These are phyloP conservation scores for Agarophyton chilense DNA, from an alignment of 23 red algal species.

Conservation along the genomic window DNA sequence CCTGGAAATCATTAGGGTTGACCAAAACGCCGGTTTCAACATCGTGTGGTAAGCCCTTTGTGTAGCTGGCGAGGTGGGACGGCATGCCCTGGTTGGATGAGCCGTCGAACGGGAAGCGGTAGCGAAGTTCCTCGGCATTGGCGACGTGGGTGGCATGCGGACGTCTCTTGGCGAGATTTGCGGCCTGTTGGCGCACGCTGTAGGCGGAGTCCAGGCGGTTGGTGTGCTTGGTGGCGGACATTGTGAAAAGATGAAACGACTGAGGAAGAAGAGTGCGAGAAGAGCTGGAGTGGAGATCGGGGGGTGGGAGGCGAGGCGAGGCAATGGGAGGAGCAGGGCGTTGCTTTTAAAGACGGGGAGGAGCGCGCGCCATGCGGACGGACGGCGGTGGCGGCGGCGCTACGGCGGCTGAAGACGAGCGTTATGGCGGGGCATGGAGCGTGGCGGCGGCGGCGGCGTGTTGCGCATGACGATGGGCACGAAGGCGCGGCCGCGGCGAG, in stretches of 20 bases:
- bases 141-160: conserved; percentile 42
- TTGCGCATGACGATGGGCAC: too few species aligned
- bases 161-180: conserved; percentile 52
- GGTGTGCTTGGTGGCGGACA: conserved; percentile 2
- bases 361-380: too few species aligned
- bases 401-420: too few species aligned
- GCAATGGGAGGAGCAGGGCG: too few species aligned
- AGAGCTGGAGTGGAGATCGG: too few species aligned
- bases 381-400: too few species aligned
- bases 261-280: too few species aligned
- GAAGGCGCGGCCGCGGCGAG: too few species aligned
- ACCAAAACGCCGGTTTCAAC: not conserved
- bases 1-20: conserved; percentile 43
- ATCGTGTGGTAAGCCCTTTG: conserved; percentile 67
- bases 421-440: too few species aligned
- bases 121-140: conserved; percentile 55
- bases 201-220: conserved; percentile 23
- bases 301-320: too few species aligned
- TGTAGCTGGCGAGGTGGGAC: conserved; percentile 36
- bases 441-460: too few species aligned
- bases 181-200: conserved; percentile 36
- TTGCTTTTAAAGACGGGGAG: too few species aligned
- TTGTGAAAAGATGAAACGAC: not conserved
- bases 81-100: conserved; percentile 1
- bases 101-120: conserved; percentile 1